These are phyloP conservation scores for Aspergillus coremiiformis DNA, from an alignment of 495 filamentous ascomycete species.

Conservation along the genomic window DNA sequence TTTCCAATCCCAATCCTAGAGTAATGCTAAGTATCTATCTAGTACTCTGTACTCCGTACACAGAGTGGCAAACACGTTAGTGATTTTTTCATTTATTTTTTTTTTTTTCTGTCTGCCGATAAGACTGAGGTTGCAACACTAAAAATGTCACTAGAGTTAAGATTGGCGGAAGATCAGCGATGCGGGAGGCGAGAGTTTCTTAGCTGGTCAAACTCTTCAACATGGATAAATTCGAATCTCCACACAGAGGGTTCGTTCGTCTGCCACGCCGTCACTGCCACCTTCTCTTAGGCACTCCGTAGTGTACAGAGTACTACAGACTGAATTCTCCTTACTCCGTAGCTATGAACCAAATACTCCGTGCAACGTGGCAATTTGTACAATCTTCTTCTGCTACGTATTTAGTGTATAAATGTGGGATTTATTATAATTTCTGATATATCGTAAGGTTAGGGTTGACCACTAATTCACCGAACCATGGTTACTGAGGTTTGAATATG, in stretches of 20 bases:
- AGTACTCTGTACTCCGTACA: too few relatives aligned
- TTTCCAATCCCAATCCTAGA: background rate
- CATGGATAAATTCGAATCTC: background rate
- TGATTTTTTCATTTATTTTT: background rate
- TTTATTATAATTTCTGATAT: too few relatives aligned
- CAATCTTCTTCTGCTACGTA: too few relatives aligned
- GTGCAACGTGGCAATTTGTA: too few relatives aligned
- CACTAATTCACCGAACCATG: background rate
- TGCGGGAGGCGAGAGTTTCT: background rate
- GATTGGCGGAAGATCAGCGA: background rate
- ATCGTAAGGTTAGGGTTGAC: background rate
- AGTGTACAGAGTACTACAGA: too few relatives aligned
- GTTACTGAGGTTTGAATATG: background rate
- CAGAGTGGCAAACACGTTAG: background rate
- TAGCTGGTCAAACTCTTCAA: background rate
- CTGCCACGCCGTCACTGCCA: background rate
- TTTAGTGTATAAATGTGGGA: too few relatives aligned
- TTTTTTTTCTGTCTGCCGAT: slow-evolving; percentile 5
- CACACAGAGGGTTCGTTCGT: background rate
- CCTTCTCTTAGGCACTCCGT: too few relatives aligned
- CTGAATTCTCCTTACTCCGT: background rate
- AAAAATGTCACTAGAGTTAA: slow-evolving; percentile 1
- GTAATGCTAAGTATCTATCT: too few relatives aligned
- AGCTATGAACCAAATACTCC: too few relatives aligned
- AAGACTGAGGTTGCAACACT: slow-evolving; percentile 18